Base-by-base conservation (phyloP, 345 rosid species). In the Limnanthes douglasii region DNA sequence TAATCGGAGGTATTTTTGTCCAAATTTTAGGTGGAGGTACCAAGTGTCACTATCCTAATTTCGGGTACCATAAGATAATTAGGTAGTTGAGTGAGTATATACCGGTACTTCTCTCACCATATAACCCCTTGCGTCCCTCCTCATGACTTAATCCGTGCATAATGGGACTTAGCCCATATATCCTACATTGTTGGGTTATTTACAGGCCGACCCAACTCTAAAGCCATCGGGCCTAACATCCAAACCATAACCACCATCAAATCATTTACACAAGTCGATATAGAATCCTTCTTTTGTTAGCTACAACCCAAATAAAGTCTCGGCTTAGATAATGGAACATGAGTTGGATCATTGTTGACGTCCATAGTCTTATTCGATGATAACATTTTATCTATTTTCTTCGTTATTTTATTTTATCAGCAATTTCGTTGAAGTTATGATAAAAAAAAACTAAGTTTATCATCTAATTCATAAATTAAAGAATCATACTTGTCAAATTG, bases 401-500 rank as follows among this genome's bases (percentile, higher is more conserved):
- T 83, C 1, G 83, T 72, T 54, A 53, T 80, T n/a, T n/a, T n/a
- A n/a, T n/a, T 44, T 16, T 72, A 4, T 75, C 93, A 0, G 83
- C 86, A 0, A 42, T 72, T 80, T 80, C 28, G 79, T 74, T 0
- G 93, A 80, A 45, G 83, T 68, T 31, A 80, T 80, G 93, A 62
- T 54, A n/a, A 11, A 86, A 86, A 3, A 80, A 75, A 43, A 79
- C 76, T 2, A 82, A 80, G 41, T 75, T 80, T 30, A 80, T 46
- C 79, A 75, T 18, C 41, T 80, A 27, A 80, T 83, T 4, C 83
- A 72, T 33, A 52, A 75, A 18, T 15, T 80, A 48, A 80, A 80
- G 45, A 86, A 80, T 44, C 93, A 80, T 34, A 82, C 86, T 0
- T 79, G 83, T 0, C 93, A 80, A 15, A 80, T 80, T 32, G 93